Conservation (phyloP, 768 basidiomycete species). For the Sistotremastrum niveocremeum region DNA sequence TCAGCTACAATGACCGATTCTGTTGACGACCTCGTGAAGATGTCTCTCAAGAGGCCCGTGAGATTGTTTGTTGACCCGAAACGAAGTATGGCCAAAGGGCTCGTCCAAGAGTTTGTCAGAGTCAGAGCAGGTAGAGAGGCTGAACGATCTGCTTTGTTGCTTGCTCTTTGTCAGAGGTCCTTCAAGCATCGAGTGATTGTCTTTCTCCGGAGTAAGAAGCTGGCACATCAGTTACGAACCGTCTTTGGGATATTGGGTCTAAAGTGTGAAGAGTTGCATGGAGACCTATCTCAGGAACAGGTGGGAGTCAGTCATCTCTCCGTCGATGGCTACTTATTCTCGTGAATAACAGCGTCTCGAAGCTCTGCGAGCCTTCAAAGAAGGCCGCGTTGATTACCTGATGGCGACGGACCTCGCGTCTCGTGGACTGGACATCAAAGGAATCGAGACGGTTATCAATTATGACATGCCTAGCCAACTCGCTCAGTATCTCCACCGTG, state of each 20-base stretch:
- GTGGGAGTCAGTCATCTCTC: constrained; percentile 25
- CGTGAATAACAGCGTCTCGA: constrained; percentile 50
- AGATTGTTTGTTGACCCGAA: constrained; percentile 94
- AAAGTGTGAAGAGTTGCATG: constrained; percentile 87
- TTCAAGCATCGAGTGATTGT: constrained; percentile 79
- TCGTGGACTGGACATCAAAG: constrained; percentile 93
- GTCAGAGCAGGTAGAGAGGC: constrained; percentile 69
- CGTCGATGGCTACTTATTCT: not conserved
- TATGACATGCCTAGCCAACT: constrained; percentile 96
- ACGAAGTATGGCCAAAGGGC: constrained; percentile 67
- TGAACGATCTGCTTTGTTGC: constrained; percentile 65
- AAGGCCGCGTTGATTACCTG: constrained; percentile 77
- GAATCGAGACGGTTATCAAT: constrained; percentile 94
- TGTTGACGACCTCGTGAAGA: constrained; percentile 82
- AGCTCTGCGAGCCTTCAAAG: constrained; percentile 78
- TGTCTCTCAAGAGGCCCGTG: constrained; percentile 87
- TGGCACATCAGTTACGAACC: constrained; percentile 94
- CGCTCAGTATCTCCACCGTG: constrained; percentile 90
- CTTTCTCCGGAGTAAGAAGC: constrained; percentile 92
- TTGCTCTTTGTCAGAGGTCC: constrained; percentile 75
- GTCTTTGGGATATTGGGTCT: constrained; percentile 82
- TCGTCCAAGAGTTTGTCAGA: constrained; percentile 91
- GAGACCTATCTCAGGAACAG: constrained; percentile 93
- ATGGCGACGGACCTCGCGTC: constrained; percentile 96
- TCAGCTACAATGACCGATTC: constrained; percentile 99